phyloP scores from a whole-genome alignment of 345 rosid species.

The Gossypium raimondii region DNA sequence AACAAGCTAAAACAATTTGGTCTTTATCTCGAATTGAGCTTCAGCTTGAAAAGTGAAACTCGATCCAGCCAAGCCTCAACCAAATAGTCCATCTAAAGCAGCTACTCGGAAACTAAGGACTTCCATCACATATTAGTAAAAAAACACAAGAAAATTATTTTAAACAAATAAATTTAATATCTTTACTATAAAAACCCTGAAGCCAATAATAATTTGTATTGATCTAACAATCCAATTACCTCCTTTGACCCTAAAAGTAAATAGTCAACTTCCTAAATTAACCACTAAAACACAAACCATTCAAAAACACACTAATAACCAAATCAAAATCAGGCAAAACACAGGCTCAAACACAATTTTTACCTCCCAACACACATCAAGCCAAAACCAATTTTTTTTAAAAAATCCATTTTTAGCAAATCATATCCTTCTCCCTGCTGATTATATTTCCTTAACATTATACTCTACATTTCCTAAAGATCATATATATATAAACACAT shows the following conservation, averaged over 20 bases:
- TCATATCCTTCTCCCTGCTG: constrained; percentile 53
- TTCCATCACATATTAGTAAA: not conserved
- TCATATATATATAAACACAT: not conserved
- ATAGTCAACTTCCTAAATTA: not conserved
- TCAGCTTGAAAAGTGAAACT: not conserved
- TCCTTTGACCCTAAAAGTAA: not conserved
- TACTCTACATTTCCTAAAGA: not conserved
- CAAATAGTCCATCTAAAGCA: too few relatives aligned
- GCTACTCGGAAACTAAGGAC: not conserved
- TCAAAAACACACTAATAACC: not conserved
- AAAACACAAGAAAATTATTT: not conserved
- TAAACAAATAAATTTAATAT: not conserved
- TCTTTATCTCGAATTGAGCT: not conserved
- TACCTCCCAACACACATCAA: not conserved
- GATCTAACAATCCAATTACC: not conserved
- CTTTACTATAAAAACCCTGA: not conserved
- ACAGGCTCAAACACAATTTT: not conserved
- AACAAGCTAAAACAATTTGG: not conserved
- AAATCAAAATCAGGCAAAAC: not conserved
- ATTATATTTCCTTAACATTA: constrained; percentile 51
- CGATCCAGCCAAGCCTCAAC: not conserved
- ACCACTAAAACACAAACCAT: not conserved
- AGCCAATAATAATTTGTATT: not conserved
- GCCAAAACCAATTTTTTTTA: constrained; percentile 25
- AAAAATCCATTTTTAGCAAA: constrained; percentile 43